Evolutionary conservation across 148 eudicot genomes (phyloP), one percentile per base, ranked within the genome.

Genomic region (Nepenthes mirabilis): DNA sequence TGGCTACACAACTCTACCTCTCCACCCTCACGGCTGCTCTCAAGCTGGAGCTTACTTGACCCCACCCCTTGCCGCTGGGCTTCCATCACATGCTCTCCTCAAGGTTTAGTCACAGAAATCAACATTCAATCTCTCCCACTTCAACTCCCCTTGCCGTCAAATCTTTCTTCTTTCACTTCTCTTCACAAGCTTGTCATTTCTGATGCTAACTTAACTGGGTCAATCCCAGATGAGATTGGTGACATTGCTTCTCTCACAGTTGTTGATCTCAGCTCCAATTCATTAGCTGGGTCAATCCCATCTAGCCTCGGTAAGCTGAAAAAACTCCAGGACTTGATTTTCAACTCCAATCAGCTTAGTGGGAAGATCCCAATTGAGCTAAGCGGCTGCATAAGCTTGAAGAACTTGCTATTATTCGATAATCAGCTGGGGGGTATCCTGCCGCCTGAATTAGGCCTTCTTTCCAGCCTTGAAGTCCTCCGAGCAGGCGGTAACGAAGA

Each of bases 401-500:
- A 23, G 40, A 83, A 67, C 53, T 70, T 83, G 40, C 14, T 72
- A 0, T 7, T 83, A 1, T 80, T 73, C 59, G 89, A 80, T 60
- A 83, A 83, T 63, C 70, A 67, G 13, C 70, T 80, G 5, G 47
- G 56, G 33, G 85, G 89, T 2, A 53, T 12, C 57, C 40, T 83
- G 34, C 85, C 89, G 2, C 34, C 45, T n/a, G 79, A 75, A n/a
- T 52, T 83, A 23, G 77, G 79, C n/a, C 65, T 37, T 43, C 36
- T 78, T 11, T 11, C 52, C 1, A 37, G 43, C 5, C 69, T 83
- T n/a, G 74, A 80, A 65, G 63, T 62, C 4, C 57, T 83, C 5
- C 68, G 85, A 37, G 72, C 70, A 1, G 85, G 83, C 1, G 89
- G 89, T 14, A 83, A 83, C 65, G 69, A 75, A 34, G 83, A 83